phyloP scores from a whole-genome alignment of 192 early-diverging fungal species.

The Paraglomus brasilianum region DNA sequence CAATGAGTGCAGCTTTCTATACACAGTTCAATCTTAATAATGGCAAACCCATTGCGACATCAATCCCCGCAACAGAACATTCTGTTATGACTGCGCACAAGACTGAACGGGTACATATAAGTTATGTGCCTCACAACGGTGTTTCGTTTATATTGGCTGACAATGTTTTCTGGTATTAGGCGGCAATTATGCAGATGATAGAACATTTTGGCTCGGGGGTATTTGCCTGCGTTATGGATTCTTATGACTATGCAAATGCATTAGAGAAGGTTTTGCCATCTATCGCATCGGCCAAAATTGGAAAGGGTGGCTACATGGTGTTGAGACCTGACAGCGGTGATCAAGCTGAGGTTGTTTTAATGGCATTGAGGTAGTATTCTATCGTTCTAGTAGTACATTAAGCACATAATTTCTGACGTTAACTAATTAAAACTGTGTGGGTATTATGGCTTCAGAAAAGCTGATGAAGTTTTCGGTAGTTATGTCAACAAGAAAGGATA shows the following conservation, averaged over 20 bases:
- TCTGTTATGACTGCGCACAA: slow-evolving; percentile 81
- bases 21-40: slow-evolving; percentile 75
- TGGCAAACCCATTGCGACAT: slow-evolving; percentile 69
- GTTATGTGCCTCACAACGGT: background rate
- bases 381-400: background rate
- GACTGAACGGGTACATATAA: slow-evolving; percentile 55
- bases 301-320: slow-evolving; percentile 76
- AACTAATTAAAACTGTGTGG: background rate
- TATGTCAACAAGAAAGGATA: slow-evolving; percentile 73
- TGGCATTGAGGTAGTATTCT: slow-evolving; percentile 60
- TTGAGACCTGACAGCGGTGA: slow-evolving; percentile 87
- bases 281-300: slow-evolving; percentile 64
- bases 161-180: slow-evolving; percentile 34
- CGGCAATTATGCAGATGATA: slow-evolving; percentile 68
- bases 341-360: slow-evolving; percentile 70
- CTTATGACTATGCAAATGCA: slow-evolving; percentile 80
- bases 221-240: slow-evolving; percentile 90
- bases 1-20: slow-evolving; percentile 75
- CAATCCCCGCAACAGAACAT: slow-evolving; percentile 88
- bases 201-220: slow-evolving; percentile 66
- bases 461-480: slow-evolving; percentile 71
- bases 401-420: background rate
- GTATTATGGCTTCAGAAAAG: slow-evolving; percentile 44
- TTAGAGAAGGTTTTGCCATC: slow-evolving; percentile 71
- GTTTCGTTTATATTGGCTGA: background rate